Conservation (phyloP, 2,329 filamentous ascomycete genomes). For the Trichoderma harzianum region DNA sequence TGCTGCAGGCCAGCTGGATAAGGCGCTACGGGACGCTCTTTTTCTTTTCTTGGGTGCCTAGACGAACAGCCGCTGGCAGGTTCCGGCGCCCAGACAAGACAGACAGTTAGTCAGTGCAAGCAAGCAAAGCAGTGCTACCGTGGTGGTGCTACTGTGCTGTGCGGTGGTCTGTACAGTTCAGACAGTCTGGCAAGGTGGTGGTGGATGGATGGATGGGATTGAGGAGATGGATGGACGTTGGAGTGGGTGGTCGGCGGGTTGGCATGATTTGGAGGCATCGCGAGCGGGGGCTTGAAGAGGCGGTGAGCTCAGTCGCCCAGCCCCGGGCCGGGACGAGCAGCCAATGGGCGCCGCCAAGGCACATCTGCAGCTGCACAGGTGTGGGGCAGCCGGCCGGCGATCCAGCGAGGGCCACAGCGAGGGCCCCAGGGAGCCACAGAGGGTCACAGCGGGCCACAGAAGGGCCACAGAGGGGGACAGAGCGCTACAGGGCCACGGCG, state of each 20-base stretch:
- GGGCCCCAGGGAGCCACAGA: conserved; percentile 21
- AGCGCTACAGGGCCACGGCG: conserved; percentile 11
- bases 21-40: background rate
- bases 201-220: background rate
- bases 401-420: conserved; percentile 24
- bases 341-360: conserved; percentile 34
- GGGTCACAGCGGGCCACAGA: conserved; percentile 15
- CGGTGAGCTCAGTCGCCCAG: conserved; percentile 35
- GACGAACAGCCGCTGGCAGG: background rate
- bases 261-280: conserved; percentile 21
- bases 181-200: background rate
- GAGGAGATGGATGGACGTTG: conserved; percentile 7
- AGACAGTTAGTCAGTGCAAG: background rate
- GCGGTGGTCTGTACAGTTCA: background rate
- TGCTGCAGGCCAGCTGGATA: conserved; percentile 18
- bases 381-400: conserved; percentile 27
- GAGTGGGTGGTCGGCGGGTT: conserved; percentile 16
- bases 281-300: conserved; percentile 33
- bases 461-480: background rate
- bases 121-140: background rate
- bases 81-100: background rate
- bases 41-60: background rate
- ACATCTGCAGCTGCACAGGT: conserved; percentile 30
- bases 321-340: conserved; percentile 32
- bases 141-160: background rate